phyloP scores from a whole-genome alignment of 768 basidiomycete species.

The Imleria badia region DNA sequence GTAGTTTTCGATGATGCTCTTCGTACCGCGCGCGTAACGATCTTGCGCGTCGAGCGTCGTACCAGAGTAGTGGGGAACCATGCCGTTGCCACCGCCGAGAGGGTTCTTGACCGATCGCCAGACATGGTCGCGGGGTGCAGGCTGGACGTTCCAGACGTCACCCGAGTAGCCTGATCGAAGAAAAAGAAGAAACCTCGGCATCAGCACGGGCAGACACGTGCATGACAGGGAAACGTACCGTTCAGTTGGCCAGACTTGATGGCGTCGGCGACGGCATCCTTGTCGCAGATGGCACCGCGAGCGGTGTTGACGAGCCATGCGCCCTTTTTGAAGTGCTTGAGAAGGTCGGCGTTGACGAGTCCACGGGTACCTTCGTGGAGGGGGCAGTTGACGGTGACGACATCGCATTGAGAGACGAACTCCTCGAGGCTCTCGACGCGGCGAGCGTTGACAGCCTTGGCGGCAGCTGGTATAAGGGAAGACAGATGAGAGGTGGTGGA shows the following conservation, averaged over 20 bases:
- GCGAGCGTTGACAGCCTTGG: slow-evolving; percentile 63
- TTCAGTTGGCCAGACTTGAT: slow-evolving; percentile 72
- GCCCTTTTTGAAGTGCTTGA: slow-evolving; percentile 89
- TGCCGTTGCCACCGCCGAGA: slow-evolving; percentile 83
- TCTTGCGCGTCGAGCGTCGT: slow-evolving; percentile 88
- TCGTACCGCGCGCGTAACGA: slow-evolving; percentile 76
- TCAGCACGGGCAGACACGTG: too few species aligned
- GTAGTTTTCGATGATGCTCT: slow-evolving; percentile 72
- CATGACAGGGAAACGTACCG: slow-evolving; percentile 36
- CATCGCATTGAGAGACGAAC: slow-evolving; percentile 62
- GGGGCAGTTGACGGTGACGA: slow-evolving; percentile 86
- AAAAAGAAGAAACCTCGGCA: too few species aligned
- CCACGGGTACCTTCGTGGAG: slow-evolving; percentile 83
- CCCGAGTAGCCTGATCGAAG: slow-evolving; percentile 36
- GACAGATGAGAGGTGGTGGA: neutral
- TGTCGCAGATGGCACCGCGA: slow-evolving; percentile 88
- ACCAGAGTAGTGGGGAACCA: slow-evolving; percentile 86
- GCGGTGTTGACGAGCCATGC: slow-evolving; percentile 93
- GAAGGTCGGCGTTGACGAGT: slow-evolving; percentile 77
- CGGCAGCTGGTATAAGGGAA: slow-evolving; percentile 44
- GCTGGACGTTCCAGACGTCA: slow-evolving; percentile 88
- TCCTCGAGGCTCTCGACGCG: slow-evolving; percentile 77
- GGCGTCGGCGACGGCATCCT: slow-evolving; percentile 75
- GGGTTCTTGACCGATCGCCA: slow-evolving; percentile 85
- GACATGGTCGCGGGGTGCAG: slow-evolving; percentile 81